Evolutionary conservation across 2,329 filamentous ascomycete genomes (phyloP).

Genomic region (Penicillium sp.): DNA sequence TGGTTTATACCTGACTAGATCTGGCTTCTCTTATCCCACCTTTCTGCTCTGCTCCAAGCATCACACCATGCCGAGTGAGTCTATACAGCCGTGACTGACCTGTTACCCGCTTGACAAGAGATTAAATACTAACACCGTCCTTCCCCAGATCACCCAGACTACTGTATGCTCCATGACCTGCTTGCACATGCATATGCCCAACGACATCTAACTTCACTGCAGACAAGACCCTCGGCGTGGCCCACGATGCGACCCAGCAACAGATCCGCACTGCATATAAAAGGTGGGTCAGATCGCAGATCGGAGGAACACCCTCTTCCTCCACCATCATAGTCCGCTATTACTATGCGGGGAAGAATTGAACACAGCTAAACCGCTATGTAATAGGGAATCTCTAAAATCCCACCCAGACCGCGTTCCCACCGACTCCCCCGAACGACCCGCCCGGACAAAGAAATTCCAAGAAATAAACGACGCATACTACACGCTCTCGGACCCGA

Average conservation of each 20-base stretch:
- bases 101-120: no score
- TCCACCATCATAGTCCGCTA: no score
- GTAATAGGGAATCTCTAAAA: conserved; percentile 78
- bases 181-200: conserved; percentile 7
- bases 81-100: neutral
- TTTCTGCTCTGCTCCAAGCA: neutral
- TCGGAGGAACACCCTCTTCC: no score
- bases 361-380: no score
- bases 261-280: conserved; percentile 97
- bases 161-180: conserved; percentile 40
- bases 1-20: conserved; percentile 9
- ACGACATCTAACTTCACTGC: conserved; percentile 1
- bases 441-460: conserved; percentile 81
- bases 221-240: conserved; percentile 77
- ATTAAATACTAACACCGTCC: no score
- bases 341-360: conserved; percentile 16
- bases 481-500: conserved; percentile 82
- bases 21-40: conserved; percentile 2
- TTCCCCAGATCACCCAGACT: conserved; percentile 38
- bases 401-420: conserved; percentile 92
- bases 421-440: conserved; percentile 79
- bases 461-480: conserved; percentile 93
- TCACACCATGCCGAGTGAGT: conserved; percentile 32
- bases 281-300: conserved; percentile 56
- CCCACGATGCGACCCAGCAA: conserved; percentile 74